These are phyloP conservation scores for Sophora flavescens DNA, from an alignment of 306 rosid species.

Conservation along the genomic window DNA sequence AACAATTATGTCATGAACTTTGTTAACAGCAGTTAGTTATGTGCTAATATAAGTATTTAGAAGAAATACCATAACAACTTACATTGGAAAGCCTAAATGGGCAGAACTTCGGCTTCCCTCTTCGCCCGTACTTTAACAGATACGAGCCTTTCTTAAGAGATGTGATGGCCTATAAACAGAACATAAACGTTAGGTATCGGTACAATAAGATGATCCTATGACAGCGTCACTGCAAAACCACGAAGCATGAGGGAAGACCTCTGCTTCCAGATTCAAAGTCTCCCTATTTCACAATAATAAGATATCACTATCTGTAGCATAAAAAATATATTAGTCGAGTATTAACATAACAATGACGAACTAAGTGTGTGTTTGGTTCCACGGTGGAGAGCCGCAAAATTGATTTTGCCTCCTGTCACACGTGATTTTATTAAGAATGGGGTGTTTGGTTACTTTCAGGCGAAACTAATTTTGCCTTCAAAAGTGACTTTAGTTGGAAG, in stretches of 20 bases:
- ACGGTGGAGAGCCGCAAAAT: too few species aligned
- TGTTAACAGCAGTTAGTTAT: slow-evolving; percentile 1
- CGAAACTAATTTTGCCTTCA: too few species aligned
- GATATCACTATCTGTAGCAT: neutral
- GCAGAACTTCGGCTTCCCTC: slow-evolving; percentile 98
- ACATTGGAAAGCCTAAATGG: slow-evolving; percentile 94
- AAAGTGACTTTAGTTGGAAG: too few species aligned
- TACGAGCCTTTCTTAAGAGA: slow-evolving; percentile 93
- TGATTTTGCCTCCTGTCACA: too few species aligned
- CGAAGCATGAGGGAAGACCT: slow-evolving; percentile 30
- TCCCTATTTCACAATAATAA: slow-evolving; percentile 17
- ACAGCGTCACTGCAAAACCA: slow-evolving; percentile 24
- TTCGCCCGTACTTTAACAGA: slow-evolving; percentile 89
- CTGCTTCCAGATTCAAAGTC: slow-evolving; percentile 37
- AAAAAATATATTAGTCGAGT: neutral
- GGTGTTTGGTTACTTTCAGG: too few species aligned
- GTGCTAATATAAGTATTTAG: slow-evolving; percentile 20
- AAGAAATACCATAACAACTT: slow-evolving; percentile 49
- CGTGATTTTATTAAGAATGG: too few species aligned
- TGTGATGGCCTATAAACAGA: slow-evolving; percentile 72
- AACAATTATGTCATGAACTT: slow-evolving; percentile 14
- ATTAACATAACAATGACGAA: slow-evolving; percentile 6
- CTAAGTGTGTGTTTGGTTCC: too few species aligned
- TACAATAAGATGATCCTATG: slow-evolving; percentile 30
- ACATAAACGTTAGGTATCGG: slow-evolving; percentile 23